phyloP scores from a whole-genome alignment of 768 basidiomycete genomes.

The Cyclocybe cylindracea region DNA sequence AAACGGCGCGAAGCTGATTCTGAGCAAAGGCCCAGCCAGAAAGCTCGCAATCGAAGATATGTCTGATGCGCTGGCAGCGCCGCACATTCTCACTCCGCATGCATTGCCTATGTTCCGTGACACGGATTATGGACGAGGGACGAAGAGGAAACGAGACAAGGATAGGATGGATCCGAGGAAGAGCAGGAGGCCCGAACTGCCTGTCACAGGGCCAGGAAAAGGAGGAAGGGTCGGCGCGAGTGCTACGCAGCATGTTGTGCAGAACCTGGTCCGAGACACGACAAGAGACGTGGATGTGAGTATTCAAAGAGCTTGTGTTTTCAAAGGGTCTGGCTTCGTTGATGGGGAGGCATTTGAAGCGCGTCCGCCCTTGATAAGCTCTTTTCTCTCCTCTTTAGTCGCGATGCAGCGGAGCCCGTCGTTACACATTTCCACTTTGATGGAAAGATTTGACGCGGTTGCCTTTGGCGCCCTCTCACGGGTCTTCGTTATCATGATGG shows the following conservation, averaged over 20 bases:
- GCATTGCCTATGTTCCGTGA: conserved; percentile 93
- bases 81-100: conserved; percentile 91
- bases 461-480: conserved; percentile 21
- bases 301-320: conserved; percentile 29
- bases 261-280: conserved; percentile 89
- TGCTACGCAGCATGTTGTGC: conserved; percentile 96
- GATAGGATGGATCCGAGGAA: conserved; percentile 88
- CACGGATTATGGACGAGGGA: conserved; percentile 67
- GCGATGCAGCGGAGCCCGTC: conserved; percentile 12
- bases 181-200: conserved; percentile 89
- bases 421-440: conserved; percentile 24
- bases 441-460: conserved; percentile 24
- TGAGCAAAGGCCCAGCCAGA: conserved; percentile 84
- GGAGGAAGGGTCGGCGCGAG: conserved; percentile 96
- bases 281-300: conserved; percentile 94
- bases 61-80: conserved; percentile 82
- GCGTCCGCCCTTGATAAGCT: conserved; percentile 2
- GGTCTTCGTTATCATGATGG: conserved; percentile 21
- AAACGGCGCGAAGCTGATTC: conserved; percentile 88
- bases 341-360: background rate
- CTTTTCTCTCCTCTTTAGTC: background rate
- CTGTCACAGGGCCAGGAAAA: conserved; percentile 88
- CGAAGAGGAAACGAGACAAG: conserved; percentile 89
- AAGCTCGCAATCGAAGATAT: conserved; percentile 86
- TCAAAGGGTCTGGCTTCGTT: conserved; percentile 5